Percentiles rank a stretch among this genome's conserved stretches.
Evolutionary conservation across 2,329 filamentous ascomycete genomes (phyloP).

Genomic region (Fusarium annulatum): DNA sequence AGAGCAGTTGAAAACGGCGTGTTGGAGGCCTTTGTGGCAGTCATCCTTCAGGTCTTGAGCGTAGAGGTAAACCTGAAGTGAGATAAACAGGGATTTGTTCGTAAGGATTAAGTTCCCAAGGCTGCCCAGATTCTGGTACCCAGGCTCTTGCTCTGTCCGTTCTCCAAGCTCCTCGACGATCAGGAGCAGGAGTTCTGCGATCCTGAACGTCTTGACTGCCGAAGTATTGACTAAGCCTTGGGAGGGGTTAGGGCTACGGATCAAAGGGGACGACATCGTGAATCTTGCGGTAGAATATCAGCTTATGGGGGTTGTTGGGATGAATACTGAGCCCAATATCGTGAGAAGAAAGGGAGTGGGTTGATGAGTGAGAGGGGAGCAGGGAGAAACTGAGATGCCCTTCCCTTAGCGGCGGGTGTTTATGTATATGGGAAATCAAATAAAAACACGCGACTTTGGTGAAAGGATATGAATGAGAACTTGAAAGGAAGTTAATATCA

Average conservation of each 20-base stretch:
- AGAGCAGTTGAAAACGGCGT: neutral
- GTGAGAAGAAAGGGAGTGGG: neutral
- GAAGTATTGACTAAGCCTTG: neutral
- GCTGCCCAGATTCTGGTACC: neutral
- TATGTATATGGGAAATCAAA: neutral
- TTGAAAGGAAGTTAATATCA: no score
- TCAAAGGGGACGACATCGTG: neutral
- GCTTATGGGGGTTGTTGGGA: neutral
- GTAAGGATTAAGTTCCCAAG: neutral
- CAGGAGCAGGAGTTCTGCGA: neutral
- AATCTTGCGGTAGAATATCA: no score
- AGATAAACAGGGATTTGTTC: neutral
- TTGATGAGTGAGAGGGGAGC: neutral
- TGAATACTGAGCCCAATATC: neutral
- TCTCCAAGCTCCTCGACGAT: conserved; percentile 2
- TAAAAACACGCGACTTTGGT: neutral
- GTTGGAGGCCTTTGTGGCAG: neutral
- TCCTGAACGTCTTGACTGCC: neutral
- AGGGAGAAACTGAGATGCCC: neutral
- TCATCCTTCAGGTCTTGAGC: neutral
- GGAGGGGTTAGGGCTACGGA: neutral
- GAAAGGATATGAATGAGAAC: neutral
- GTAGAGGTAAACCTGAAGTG: conserved; percentile 1
- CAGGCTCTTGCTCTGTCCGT: neutral
- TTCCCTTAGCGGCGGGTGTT: neutral